Evolutionary conservation across 495 filamentous ascomycete genomes (phyloP), one percentile per base, ranked within the genome.

Genomic region (Penicillium simplicissimum): DNA sequence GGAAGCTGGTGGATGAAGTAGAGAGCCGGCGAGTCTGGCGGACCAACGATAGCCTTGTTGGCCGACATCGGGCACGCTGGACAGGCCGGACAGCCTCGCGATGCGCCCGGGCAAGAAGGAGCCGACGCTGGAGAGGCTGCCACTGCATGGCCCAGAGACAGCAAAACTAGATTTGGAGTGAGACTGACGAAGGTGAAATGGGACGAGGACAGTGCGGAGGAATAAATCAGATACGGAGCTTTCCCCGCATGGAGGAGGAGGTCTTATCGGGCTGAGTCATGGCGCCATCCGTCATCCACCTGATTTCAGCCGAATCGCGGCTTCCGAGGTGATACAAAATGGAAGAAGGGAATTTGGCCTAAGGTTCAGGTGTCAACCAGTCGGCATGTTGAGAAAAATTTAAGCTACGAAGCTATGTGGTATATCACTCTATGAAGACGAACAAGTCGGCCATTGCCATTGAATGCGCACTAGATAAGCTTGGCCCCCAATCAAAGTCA

Each of bases 1-100:
- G 73, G 25, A 73, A 77, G 14, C 71, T 78, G 4, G 55, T 63
- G 1, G 74, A 67, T 8, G 73, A 69, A 55, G 71, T 76, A 33
- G 69, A 71, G 13, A 81, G 49, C 17, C 45, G 55, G 36, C 69
- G 67, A 51, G 57, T 34, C 15, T 54, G 56, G 57, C 36, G 19
- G 52, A 52, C 28, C 34, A 40, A 52, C 58, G 45, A 37, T 34
- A 54, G 38, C 19, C 8, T 38, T 23, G 62, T 38, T 23, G 62
- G 52, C 64, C 62, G 64, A 65, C 48, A 62, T 63, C 61, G 68
- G 59, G 55, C 36, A 56, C 45, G 40, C 15, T 52, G 62, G 17
- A 59, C 59, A 60, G 58, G 17, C 17, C 51, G 65, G 23, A 65
- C 57, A 60, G 58, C 31, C 25, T 60, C 57, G 9, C 40, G 63